phyloP scores from a whole-genome alignment of 1,139 yeast species.

The Debaryomycetaceae sp. region DNA sequence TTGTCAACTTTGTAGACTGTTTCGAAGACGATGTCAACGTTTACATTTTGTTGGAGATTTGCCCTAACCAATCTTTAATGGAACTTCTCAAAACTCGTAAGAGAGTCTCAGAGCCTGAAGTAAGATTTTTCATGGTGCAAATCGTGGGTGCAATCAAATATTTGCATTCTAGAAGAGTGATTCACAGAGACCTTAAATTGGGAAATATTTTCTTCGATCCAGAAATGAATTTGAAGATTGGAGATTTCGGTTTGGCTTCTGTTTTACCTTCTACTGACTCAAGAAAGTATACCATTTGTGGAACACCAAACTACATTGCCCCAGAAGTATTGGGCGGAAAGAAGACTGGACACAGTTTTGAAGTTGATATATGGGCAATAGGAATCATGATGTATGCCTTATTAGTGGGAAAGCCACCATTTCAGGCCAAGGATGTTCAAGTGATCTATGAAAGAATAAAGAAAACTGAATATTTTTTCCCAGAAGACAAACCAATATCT shows the following conservation, averaged over 20 bases:
- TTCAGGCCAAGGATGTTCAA: constrained; percentile 93
- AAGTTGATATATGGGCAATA: constrained; percentile 95
- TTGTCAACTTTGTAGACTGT: constrained; percentile 90
- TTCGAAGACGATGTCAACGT: constrained; percentile 94
- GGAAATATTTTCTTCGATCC: constrained; percentile 94
- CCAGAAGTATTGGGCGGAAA: constrained; percentile 94
- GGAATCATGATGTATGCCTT: constrained; percentile 95
- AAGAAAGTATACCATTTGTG: constrained; percentile 90
- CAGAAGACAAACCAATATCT: constrained; percentile 67
- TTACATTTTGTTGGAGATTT: constrained; percentile 86
- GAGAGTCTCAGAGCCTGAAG: constrained; percentile 85
- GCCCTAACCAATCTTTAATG: constrained; percentile 92
- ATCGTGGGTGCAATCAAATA: constrained; percentile 91
- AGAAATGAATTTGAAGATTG: constrained; percentile 87
- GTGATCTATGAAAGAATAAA: constrained; percentile 91
- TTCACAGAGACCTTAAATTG: constrained; percentile 90
- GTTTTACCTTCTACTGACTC: constrained; percentile 65
- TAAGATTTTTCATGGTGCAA: constrained; percentile 85
- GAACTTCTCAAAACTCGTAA: constrained; percentile 85
- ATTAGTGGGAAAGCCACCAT: constrained; percentile 92
- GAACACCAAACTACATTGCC: constrained; percentile 97
- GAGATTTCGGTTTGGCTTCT: constrained; percentile 96
- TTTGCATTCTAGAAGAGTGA: constrained; percentile 89
- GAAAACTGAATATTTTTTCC: constrained; percentile 76
- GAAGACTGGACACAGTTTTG: constrained; percentile 84